Conservation (phyloP, 768 basidiomycete species). For the Lentinula sp. region DNA sequence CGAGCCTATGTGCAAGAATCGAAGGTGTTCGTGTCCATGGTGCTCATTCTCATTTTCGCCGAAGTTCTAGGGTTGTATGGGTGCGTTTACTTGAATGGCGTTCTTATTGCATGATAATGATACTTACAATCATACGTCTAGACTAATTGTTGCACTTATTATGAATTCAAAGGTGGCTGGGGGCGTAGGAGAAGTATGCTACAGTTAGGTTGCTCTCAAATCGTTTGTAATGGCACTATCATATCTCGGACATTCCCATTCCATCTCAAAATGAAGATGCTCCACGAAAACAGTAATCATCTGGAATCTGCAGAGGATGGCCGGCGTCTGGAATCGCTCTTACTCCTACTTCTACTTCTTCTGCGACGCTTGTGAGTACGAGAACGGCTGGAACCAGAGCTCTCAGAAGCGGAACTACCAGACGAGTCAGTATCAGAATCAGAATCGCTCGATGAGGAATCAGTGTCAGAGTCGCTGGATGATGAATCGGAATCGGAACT, state of each 20-base stretch:
- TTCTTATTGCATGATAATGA: not conserved
- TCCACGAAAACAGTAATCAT: not conserved
- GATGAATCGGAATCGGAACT: constrained; percentile 29
- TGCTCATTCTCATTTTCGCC: constrained; percentile 89
- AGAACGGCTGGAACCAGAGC: not conserved
- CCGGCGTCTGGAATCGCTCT: not conserved
- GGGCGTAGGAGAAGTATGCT: constrained; percentile 19
- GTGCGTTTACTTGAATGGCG: constrained; percentile 29
- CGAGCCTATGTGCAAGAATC: constrained; percentile 89
- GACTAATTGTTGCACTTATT: constrained; percentile 84
- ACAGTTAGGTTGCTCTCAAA: not conserved
- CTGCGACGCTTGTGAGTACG: not conserved
- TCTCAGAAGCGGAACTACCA: constrained; percentile 30
- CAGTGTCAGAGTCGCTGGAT: constrained; percentile 23
- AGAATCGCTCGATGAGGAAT: constrained; percentile 35
- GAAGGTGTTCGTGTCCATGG: constrained; percentile 92
- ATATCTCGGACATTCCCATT: not conserved
- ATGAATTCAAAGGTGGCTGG: constrained; percentile 74
- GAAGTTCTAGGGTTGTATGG: constrained; percentile 90
- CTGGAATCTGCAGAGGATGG: constrained; percentile 15
- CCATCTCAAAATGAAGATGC: not conserved
- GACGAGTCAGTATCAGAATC: constrained; percentile 29
- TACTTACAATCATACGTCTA: constrained; percentile 15
- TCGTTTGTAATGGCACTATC: not conserved
- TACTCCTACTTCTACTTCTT: constrained; percentile 12